These are phyloP conservation scores for Cnidoscolus chayamansa DNA, from an alignment of 441 rosid species.

Conservation along the genomic window DNA sequence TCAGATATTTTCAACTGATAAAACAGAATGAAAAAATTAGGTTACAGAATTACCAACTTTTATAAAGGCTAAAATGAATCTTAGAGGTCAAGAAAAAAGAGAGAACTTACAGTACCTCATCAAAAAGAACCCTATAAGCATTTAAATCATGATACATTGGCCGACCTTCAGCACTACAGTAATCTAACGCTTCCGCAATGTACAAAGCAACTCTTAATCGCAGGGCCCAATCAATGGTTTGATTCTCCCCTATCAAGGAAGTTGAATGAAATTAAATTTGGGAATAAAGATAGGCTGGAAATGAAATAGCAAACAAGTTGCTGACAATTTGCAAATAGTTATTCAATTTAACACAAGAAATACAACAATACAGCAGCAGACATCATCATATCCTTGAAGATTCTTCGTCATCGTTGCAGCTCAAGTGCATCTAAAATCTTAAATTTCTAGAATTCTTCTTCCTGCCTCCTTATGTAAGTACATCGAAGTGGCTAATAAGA, in stretches of 20 bases:
- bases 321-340: not conserved
- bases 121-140: conserved; percentile 94
- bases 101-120: conserved; percentile 53
- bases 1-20: conserved; percentile 9
- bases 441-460: conserved; percentile 4
- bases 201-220: conserved; percentile 82
- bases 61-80: not conserved
- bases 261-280: conserved; percentile 5
- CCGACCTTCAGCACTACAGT: conserved; percentile 76
- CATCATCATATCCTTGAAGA: not conserved
- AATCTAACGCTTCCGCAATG: conserved; percentile 88
- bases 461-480: not conserved
- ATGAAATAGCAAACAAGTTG: not conserved
- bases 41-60: not conserved
- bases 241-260: conserved; percentile 78
- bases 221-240: conserved; percentile 96
- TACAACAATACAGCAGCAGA: not conserved
- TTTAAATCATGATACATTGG: conserved; percentile 89
- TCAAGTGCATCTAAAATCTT: not conserved
- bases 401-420: not conserved
- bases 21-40: not conserved
- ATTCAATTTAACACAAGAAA: not conserved
- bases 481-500: not conserved
- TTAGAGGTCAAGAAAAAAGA: not conserved
- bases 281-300: not conserved